Percentiles rank a stretch among this genome's conserved stretches.
phyloP scores from a whole-genome alignment of 345 rosid species.

The Abelmoschus esculentus region DNA sequence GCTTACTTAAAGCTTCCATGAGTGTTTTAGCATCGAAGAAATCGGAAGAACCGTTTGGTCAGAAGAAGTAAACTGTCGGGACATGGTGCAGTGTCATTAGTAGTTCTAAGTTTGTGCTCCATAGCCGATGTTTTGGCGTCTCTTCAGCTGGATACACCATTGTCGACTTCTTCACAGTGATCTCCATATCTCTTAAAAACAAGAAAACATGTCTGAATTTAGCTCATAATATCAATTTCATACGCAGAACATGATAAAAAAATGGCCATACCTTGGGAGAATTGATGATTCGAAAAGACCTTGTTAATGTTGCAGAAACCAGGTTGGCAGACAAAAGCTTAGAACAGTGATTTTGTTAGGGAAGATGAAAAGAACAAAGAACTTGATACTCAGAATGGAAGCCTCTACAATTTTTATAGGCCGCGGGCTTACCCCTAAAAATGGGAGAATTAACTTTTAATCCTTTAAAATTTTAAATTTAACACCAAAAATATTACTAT shows the following conservation, averaged over 20 bases:
- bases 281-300: not conserved
- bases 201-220: not conserved
- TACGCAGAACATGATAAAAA: not conserved
- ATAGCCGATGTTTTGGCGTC: conserved; percentile 15
- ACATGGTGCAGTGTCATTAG: not conserved
- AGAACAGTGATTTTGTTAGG: too few relatives aligned
- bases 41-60: conserved; percentile 1
- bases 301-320: too few relatives aligned
- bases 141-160: conserved; percentile 19
- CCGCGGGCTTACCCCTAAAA: too few relatives aligned
- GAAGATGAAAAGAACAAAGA: too few relatives aligned
- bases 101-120: conserved; percentile 7
- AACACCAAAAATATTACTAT: too few relatives aligned
- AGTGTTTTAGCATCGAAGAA: conserved; percentile 16
- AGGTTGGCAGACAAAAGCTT: too few relatives aligned
- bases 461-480: too few relatives aligned
- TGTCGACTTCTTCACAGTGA: not conserved
- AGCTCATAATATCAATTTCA: not conserved
- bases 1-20: conserved; percentile 21
- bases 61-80: conserved; percentile 14
- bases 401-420: too few relatives aligned
- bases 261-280: not conserved
- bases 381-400: too few relatives aligned
- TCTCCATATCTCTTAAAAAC: not conserved
- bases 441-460: too few relatives aligned